Evolutionary conservation across 179 eudicot species (phyloP).

Genomic region (Gypsophila paniculata): DNA sequence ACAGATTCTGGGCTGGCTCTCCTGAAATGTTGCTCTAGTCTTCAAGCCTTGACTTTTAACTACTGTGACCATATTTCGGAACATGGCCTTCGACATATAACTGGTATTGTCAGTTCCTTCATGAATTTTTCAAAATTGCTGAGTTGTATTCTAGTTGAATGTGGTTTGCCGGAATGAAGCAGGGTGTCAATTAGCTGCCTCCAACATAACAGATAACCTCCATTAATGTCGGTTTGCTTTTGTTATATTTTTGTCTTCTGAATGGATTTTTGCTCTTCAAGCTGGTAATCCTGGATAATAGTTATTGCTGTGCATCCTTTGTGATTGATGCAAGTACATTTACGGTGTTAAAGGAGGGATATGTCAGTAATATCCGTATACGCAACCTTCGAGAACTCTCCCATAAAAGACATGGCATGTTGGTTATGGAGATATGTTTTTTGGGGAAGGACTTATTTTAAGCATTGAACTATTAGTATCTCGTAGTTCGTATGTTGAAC

Average conservation of each 20-base stretch:
- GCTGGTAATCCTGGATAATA: neutral
- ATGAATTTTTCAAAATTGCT: neutral
- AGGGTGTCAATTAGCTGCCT: constrained; percentile 2
- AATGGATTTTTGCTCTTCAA: neutral
- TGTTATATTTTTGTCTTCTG: neutral
- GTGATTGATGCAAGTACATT: too few species aligned
- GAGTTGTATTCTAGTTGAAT: neutral
- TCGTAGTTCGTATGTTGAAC: neutral
- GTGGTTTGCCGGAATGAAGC: neutral
- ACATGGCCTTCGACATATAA: constrained; percentile 55
- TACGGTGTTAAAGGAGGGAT: too few species aligned
- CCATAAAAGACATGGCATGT: neutral
- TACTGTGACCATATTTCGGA: constrained; percentile 70
- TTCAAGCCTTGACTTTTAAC: constrained; percentile 63
- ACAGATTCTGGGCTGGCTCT: constrained; percentile 65
- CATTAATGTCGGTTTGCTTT: neutral
- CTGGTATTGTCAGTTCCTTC: constrained; percentile 38
- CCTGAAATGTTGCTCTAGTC: constrained; percentile 57
- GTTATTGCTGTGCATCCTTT: too few species aligned
- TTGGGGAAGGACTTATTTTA: neutral
- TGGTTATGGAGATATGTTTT: neutral
- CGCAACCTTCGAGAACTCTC: neutral
- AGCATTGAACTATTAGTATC: neutral
- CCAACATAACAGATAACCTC: neutral
- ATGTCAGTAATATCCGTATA: too few species aligned